Base-by-base conservation (phyloP, 169 alveolate genomes). In the Plasmodium blacklocki region DNA sequence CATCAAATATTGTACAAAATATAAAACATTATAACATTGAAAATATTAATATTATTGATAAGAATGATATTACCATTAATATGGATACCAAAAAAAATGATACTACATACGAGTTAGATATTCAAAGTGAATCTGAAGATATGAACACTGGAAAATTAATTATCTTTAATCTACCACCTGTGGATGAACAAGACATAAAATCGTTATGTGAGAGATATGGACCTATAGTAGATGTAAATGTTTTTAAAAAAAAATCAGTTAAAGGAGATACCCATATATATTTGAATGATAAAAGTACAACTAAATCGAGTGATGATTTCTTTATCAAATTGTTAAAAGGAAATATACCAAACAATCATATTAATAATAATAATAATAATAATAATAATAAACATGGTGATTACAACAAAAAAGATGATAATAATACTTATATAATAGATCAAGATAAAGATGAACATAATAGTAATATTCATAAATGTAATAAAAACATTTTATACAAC, bases 171-270 rank as follows among this genome's bases (percentile, higher is more conserved):
- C 14, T 86, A 32, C 92, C 92, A 18, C 92, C 93, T 6, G 75
- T 70, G 23, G 23, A 21, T 56, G 91, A 75, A 67, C 71, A 62
- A 11, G 91, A 89, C 18, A 71, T 78, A 89, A 89, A 89, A 62
- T 59, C 18, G 8, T 59, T 74, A 52, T 74, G 91, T 23, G 90
- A 89, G 62, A 45, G 63, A 12, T 90, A 88, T 70, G 94, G 88
- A 0, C 92, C 91, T n/a, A 92, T 87, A 26, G 88, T 75, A 54
- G 94, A 89, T 50, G 93, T 87, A n/a, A 73, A 89, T 8, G 66
- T 93, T 50, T 72, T 85, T 71, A 80, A 76, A 19, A 89, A 76
- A 26, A 32, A 32, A 32, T 52, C 64, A 19, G 73, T 58, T 62
- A 73, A 70, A 5, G 89, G 73, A 32, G 74, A 66, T 47, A 70